phyloP scores from a whole-genome alignment of 1,139 yeast genomes.

The Magnusiomyces suaveolens region DNA sequence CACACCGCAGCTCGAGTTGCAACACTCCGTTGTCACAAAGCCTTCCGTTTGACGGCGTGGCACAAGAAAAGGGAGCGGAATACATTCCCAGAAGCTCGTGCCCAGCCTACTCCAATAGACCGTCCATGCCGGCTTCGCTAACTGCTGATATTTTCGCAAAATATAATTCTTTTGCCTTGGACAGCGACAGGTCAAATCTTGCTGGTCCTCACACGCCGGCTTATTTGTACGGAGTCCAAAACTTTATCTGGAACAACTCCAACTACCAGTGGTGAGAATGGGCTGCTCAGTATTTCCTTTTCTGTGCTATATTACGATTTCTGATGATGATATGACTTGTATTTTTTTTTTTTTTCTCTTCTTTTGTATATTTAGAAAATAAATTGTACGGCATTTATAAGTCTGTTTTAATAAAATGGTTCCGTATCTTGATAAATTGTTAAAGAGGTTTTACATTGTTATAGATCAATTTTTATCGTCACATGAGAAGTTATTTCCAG shows the following conservation, averaged over 20 bases:
- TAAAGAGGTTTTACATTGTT: no score
- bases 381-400: no score
- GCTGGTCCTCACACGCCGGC: conserved; percentile 79
- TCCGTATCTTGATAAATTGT: no score
- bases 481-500: no score
- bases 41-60: neutral
- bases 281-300: no score
- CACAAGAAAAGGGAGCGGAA: neutral
- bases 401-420: no score
- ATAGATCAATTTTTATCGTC: no score
- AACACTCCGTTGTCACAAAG: neutral
- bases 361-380: no score
- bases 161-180: neutral
- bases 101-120: neutral
- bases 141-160: no score
- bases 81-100: neutral
- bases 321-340: neutral
- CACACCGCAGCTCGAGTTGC: neutral
- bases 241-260: neutral
- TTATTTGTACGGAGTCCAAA: conserved; percentile 62
- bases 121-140: neutral
- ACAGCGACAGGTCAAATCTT: conserved; percentile 44
- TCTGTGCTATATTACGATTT: neutral
- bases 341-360: no score
- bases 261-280: neutral